Percentiles rank a stretch among this genome's conserved stretches.
These are phyloP conservation scores for Rhizopus delemar DNA, from an alignment of 371 early-diverging fungal species.

Conservation along the genomic window DNA sequence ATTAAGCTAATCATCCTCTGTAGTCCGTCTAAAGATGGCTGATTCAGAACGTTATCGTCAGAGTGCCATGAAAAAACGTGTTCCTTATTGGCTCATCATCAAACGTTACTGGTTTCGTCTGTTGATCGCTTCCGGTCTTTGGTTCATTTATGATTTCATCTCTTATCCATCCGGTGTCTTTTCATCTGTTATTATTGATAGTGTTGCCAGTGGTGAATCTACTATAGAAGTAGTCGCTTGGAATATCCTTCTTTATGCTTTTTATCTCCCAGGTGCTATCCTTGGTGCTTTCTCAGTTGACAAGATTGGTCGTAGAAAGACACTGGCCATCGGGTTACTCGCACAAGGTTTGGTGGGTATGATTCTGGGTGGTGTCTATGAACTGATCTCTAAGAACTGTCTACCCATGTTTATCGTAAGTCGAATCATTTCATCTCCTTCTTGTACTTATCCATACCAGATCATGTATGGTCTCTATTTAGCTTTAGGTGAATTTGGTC, in stretches of 20 bases:
- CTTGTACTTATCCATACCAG: not conserved
- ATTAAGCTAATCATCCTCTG: not conserved
- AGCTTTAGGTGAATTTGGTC: slow-evolving; percentile 61
- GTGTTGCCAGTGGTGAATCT: slow-evolving; percentile 41
- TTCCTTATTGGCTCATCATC: slow-evolving; percentile 61
- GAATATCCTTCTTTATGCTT: slow-evolving; percentile 59
- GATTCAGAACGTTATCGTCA: slow-evolving; percentile 54
- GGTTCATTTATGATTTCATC: slow-evolving; percentile 71
- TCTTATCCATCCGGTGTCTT: slow-evolving; percentile 63
- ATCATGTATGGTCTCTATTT: slow-evolving; percentile 65
- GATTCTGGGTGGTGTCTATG: slow-evolving; percentile 58
- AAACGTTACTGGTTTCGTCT: slow-evolving; percentile 64
- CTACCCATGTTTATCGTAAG: slow-evolving; percentile 60
- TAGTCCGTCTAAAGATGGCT: slow-evolving; percentile 56
- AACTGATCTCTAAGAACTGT: slow-evolving; percentile 44
- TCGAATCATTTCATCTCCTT: not conserved
- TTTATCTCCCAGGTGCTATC: slow-evolving; percentile 63
- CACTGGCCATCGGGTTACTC: slow-evolving; percentile 59
- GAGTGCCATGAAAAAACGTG: slow-evolving; percentile 52
- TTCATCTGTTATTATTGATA: slow-evolving; percentile 53
- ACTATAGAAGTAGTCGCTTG: slow-evolving; percentile 55
- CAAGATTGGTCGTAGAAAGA: slow-evolving; percentile 57
- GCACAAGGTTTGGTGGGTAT: slow-evolving; percentile 59
- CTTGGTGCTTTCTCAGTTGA: slow-evolving; percentile 58
- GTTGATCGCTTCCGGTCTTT: slow-evolving; percentile 54